Evolutionary conservation across 2,329 filamentous ascomycete species (phyloP).

Genomic region (Ascosphaera pollenicola): DNA sequence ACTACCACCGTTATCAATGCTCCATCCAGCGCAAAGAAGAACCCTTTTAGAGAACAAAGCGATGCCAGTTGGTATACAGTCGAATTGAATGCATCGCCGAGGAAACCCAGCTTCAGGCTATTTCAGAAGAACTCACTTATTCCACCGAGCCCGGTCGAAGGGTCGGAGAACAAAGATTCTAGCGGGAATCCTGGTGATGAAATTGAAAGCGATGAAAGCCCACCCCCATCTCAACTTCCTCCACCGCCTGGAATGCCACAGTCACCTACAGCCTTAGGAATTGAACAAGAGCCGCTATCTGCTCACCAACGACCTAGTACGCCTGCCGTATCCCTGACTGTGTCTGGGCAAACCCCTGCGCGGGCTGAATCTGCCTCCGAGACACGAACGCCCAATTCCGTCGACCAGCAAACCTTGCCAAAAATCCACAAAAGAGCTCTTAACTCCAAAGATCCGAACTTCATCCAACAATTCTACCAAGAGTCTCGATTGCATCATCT

Average conservation of each 20-base stretch:
- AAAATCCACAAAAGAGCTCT: background rate
- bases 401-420: background rate
- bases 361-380: background rate
- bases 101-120: background rate
- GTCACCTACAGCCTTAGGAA: background rate
- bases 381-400: background rate
- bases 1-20: conserved; percentile 37
- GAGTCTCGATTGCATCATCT: conserved; percentile 89
- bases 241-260: background rate
- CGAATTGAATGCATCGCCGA: conserved; percentile 33
- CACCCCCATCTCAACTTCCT: background rate
- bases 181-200: background rate
- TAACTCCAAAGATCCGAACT: conserved; percentile 43
- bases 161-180: background rate
- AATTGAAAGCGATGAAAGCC: background rate
- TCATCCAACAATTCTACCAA: conserved; percentile 83
- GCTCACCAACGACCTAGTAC: too few species aligned
- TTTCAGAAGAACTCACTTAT: background rate
- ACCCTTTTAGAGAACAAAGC: conserved; percentile 57
- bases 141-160: background rate
- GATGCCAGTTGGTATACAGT: conserved; percentile 62
- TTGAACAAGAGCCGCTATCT: background rate
- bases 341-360: background rate
- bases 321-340: background rate
- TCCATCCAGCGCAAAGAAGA: conserved; percentile 30